Evolutionary conservation across 1,284 basidiomycete species (phyloP).

Genomic region (Puccinia coronata): DNA sequence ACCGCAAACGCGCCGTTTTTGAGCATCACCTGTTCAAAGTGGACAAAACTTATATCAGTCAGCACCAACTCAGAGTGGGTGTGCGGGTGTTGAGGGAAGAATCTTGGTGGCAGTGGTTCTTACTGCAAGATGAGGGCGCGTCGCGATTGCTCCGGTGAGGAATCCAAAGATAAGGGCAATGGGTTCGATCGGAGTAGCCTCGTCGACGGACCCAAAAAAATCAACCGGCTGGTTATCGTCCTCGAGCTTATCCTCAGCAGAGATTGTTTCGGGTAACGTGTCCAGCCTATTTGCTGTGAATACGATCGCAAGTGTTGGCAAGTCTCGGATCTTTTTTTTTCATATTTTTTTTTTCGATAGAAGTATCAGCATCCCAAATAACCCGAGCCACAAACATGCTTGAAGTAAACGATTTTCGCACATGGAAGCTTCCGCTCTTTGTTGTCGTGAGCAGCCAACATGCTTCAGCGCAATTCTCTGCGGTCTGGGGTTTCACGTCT

Average conservation of each 20-base stretch:
- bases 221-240: slow-evolving; percentile 28
- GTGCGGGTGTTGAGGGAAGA: background rate
- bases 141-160: slow-evolving; percentile 27
- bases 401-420: background rate
- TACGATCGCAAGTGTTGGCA: slow-evolving; percentile 27
- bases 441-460: slow-evolving; percentile 36
- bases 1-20: slow-evolving; percentile 37
- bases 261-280: slow-evolving; percentile 28
- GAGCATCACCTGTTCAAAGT: slow-evolving; percentile 27
- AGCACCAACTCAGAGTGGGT: background rate
- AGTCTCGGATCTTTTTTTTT: slow-evolving; percentile 28
- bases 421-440: slow-evolving; percentile 33
- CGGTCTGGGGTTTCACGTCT: background rate
- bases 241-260: slow-evolving; percentile 35
- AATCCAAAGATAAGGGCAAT: slow-evolving; percentile 36
- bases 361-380: background rate
- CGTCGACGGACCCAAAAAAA: slow-evolving; percentile 27
- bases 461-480: background rate
- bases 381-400: background rate
- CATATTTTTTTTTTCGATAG: background rate
- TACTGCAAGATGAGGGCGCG: slow-evolving; percentile 44
- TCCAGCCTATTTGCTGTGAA: slow-evolving; percentile 42
- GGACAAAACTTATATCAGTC: background rate
- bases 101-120: background rate
- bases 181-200: background rate